Evolutionary conservation across 2,329 filamentous ascomycete species (phyloP).

Genomic region (Setomelanomma holmii): DNA sequence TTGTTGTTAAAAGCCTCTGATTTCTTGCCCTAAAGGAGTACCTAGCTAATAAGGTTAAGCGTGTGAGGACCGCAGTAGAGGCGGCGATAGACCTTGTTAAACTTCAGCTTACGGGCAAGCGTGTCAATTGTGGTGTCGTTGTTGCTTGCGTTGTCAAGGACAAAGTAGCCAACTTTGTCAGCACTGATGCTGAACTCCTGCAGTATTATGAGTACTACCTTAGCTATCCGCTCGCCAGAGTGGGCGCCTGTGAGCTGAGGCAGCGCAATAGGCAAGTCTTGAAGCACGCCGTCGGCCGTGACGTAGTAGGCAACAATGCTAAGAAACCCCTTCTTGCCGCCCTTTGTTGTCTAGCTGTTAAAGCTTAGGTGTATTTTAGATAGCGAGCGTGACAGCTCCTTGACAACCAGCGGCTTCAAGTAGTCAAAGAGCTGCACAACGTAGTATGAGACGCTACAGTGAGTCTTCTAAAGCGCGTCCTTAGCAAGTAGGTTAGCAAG

Average conservation of each 20-base stretch:
- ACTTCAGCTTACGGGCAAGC: neutral
- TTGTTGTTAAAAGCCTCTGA: neutral
- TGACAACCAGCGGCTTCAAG: neutral
- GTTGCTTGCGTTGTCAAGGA: neutral
- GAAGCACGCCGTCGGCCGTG: neutral
- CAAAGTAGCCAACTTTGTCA: neutral
- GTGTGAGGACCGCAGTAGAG: too few species aligned
- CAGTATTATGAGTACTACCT: constrained; percentile 1
- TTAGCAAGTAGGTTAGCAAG: neutral
- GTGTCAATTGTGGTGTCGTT: neutral
- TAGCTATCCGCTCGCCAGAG: constrained; percentile 7
- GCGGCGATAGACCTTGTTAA: neutral
- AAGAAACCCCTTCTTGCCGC: constrained; percentile 5
- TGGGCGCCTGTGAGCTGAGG: too few species aligned
- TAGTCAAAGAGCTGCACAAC: neutral
- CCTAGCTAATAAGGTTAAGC: too few species aligned
- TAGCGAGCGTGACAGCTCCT: neutral
- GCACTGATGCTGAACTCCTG: constrained; percentile 3
- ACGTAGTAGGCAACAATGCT: constrained; percentile 5
- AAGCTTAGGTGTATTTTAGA: constrained; percentile 12
- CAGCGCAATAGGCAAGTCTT: neutral
- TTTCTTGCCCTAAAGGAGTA: too few species aligned
- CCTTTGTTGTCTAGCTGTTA: constrained; percentile 8
- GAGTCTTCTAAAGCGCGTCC: constrained; percentile 4
- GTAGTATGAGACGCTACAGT: neutral